These are phyloP conservation scores for Coniochaeta prunicola DNA, from an alignment of 2,329 filamentous ascomycete species.

Conservation along the genomic window DNA sequence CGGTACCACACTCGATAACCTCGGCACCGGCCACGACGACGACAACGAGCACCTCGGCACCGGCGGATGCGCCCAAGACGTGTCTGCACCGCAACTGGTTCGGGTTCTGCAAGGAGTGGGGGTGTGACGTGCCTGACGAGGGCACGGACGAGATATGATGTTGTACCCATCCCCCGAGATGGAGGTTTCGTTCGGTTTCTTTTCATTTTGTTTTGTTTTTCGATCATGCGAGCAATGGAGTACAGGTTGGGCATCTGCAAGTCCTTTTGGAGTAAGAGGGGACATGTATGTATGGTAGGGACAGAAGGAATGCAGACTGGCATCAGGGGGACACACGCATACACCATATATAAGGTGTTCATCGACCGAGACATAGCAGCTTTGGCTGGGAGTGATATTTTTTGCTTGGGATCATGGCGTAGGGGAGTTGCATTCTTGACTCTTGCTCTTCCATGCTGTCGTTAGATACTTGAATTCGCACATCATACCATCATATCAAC, in stretches of 20 bases:
- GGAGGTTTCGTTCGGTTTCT: not conserved
- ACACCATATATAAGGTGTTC: not conserved
- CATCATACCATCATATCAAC: not conserved
- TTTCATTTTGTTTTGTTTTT: not conserved
- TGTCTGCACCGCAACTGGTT: slow-evolving; percentile 33
- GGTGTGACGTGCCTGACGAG: slow-evolving; percentile 7
- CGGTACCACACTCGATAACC: slow-evolving; percentile 17
- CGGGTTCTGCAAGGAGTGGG: slow-evolving; percentile 32
- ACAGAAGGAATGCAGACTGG: not conserved
- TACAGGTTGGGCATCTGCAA: not conserved
- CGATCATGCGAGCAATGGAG: not conserved
- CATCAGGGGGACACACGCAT: not conserved
- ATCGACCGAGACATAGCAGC: not conserved
- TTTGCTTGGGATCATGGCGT: not conserved
- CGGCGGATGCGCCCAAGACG: slow-evolving; percentile 10
- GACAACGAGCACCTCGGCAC: slow-evolving; percentile 16
- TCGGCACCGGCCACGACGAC: slow-evolving; percentile 16
- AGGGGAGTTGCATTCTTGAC: not conserved
- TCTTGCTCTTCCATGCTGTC: not conserved
- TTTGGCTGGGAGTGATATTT: not conserved
- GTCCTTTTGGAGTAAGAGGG: not conserved
- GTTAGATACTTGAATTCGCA: not conserved
- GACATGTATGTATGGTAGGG: not conserved
- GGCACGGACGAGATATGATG: slow-evolving; percentile 4
- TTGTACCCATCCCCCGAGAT: no score